Evolutionary conservation across 2,329 filamentous ascomycete species (phyloP).

Genomic region (Orbilia javanica): DNA sequence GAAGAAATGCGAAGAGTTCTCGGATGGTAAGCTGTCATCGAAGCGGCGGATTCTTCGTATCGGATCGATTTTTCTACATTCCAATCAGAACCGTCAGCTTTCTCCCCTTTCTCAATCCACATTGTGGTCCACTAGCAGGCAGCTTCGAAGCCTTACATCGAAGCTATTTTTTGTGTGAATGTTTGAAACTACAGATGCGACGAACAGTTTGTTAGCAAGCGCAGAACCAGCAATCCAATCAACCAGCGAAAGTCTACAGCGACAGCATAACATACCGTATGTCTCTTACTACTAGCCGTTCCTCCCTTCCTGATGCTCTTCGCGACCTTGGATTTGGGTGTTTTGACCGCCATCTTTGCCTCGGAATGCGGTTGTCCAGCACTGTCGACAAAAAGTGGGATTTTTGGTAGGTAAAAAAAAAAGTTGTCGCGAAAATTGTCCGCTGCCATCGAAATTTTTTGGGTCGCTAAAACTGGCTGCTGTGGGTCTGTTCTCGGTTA

Average conservation of each 20-base stretch:
- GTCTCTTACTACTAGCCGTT: conserved; percentile 60
- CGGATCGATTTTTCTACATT: conserved; percentile 77
- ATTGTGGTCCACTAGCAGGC: neutral
- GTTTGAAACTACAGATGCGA: conserved; percentile 60
- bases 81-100: neutral
- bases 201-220: conserved; percentile 37
- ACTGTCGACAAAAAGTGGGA: conserved; percentile 9
- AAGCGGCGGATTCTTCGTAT: conserved; percentile 88
- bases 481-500: conserved; percentile 45
- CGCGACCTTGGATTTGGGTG: conserved; percentile 42
- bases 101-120: neutral
- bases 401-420: conserved; percentile 7
- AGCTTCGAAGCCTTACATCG: conserved; percentile 53
- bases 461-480: conserved; percentile 24
- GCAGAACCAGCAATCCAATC: neutral
- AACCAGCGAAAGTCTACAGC: neutral
- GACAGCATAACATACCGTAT: conserved; percentile 58
- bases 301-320: conserved; percentile 60
- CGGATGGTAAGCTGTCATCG: conserved; percentile 82
- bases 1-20: conserved; percentile 87
- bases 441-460: conserved; percentile 44
- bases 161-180: conserved; percentile 62
- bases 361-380: conserved; percentile 15
- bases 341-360: conserved; percentile 49
- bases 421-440: conserved; percentile 49